Evolutionary conservation across 2,329 filamentous ascomycete genomes (phyloP).

Genomic region (Cytospora piceae): DNA sequence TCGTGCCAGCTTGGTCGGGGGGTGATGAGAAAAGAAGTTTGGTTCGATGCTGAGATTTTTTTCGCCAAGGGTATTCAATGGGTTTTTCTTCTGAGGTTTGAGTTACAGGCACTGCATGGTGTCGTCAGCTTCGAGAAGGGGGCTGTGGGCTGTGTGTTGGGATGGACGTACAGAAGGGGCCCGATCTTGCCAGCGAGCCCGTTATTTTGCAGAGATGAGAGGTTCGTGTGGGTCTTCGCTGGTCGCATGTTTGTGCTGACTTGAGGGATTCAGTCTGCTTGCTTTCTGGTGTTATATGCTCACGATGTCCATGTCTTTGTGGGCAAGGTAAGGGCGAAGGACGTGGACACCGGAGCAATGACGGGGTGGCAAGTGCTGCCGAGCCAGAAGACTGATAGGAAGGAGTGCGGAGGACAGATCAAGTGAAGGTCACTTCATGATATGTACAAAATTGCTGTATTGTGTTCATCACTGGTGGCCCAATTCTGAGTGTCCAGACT

Average conservation of each 20-base stretch:
- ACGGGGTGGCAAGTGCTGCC: not conserved
- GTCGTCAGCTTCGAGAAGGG: not conserved
- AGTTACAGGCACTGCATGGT: not conserved
- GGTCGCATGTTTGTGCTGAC: not conserved
- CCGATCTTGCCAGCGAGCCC: not conserved
- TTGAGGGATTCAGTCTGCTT: not conserved
- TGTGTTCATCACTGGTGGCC: too few species aligned
- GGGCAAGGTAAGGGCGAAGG: not conserved
- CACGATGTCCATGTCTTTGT: not conserved
- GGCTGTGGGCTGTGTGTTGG: not conserved
- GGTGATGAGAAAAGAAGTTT: not conserved
- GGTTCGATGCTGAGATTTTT: not conserved
- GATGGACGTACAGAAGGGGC: not conserved
- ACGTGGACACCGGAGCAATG: not conserved
- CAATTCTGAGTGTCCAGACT: not conserved
- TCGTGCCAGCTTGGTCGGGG: not conserved
- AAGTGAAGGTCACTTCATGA: not conserved
- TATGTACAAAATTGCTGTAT: not conserved
- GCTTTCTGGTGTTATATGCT: not conserved
- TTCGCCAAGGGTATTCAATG: not conserved
- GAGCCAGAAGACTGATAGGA: not conserved
- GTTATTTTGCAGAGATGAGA: not conserved
- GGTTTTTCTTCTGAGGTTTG: not conserved
- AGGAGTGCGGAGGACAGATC: not conserved
- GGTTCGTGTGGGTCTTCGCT: not conserved